Percentiles rank a stretch among this genome's conserved stretches.
phyloP scores from a whole-genome alignment of 306 rosid genomes.

The Prunus kanzakura region DNA sequence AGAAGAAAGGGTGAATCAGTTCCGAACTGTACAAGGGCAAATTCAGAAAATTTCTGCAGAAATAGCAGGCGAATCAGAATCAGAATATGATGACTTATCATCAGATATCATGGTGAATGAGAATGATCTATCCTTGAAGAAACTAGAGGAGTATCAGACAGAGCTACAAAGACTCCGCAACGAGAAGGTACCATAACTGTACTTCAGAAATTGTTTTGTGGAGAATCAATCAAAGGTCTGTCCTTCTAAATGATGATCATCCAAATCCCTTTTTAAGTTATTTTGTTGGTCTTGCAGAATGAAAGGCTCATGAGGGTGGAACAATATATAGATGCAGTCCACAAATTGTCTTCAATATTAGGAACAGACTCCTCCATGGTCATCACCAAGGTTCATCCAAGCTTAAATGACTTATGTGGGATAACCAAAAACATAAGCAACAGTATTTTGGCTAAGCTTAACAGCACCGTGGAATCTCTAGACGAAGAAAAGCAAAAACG shows the following conservation, averaged over 20 bases:
- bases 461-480: conserved; percentile 67
- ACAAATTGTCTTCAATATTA: conserved; percentile 67
- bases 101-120: conserved; percentile 53
- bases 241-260: conserved; percentile 15
- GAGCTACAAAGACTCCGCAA: conserved; percentile 70
- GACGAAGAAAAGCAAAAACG: conserved; percentile 79
- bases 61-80: conserved; percentile 65
- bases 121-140: conserved; percentile 84
- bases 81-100: conserved; percentile 36
- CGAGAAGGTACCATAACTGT: conserved; percentile 61
- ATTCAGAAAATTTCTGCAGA: conserved; percentile 81
- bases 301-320: conserved; percentile 80
- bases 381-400: conserved; percentile 75
- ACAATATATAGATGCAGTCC: conserved; percentile 52
- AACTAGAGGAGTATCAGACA: conserved; percentile 77
- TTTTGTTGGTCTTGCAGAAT: conserved; percentile 47
- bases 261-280: conserved; percentile 8
- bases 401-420: conserved; percentile 72
- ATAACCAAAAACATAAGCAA: conserved; percentile 73
- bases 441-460: conserved; percentile 65
- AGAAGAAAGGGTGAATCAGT: conserved; percentile 84
- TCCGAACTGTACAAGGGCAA: conserved; percentile 64
- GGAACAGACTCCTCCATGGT: conserved; percentile 78
- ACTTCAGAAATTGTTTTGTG: conserved; percentile 16
- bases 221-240: neutral